A percentile compares a stretch with the other conserved stretches of the same genome.
phyloP scores from a whole-genome alignment of 371 early-diverging fungal genomes.

The Massospora cicadina region DNA sequence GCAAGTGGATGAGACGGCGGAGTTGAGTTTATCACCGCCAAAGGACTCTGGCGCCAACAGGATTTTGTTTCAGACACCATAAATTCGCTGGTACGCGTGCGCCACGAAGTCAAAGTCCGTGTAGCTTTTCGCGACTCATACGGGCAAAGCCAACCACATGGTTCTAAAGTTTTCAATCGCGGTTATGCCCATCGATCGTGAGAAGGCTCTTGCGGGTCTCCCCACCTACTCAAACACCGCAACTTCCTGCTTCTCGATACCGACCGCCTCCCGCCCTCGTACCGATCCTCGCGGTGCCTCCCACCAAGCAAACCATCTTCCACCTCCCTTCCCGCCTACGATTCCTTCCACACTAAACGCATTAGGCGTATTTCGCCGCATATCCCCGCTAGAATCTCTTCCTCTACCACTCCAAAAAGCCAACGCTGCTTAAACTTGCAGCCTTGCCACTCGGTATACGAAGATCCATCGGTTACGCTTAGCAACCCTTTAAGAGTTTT shows the following conservation, averaged over 20 bases:
- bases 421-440: too few relatives aligned
- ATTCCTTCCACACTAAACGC: too few relatives aligned
- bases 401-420: too few relatives aligned
- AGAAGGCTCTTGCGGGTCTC: background rate
- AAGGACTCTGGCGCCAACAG: background rate
- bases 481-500: too few relatives aligned
- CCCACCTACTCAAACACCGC: background rate
- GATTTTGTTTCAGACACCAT: background rate
- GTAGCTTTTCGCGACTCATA: background rate
- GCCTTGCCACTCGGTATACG: too few relatives aligned
- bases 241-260: background rate
- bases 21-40: background rate
- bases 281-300: background rate
- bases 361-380: too few relatives aligned
- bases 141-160: background rate
- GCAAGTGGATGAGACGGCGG: background rate
- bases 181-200: background rate
- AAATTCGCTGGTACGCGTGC: background rate
- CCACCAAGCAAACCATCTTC: background rate
- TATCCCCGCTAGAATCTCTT: too few relatives aligned
- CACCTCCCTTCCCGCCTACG: background rate
- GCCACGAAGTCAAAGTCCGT: background rate
- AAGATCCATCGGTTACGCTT: too few relatives aligned
- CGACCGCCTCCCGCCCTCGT: background rate
- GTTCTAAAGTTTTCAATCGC: background rate